Evolutionary conservation across 2,329 filamentous ascomycete species (phyloP).

Genomic region (Kalmusia sp.): DNA sequence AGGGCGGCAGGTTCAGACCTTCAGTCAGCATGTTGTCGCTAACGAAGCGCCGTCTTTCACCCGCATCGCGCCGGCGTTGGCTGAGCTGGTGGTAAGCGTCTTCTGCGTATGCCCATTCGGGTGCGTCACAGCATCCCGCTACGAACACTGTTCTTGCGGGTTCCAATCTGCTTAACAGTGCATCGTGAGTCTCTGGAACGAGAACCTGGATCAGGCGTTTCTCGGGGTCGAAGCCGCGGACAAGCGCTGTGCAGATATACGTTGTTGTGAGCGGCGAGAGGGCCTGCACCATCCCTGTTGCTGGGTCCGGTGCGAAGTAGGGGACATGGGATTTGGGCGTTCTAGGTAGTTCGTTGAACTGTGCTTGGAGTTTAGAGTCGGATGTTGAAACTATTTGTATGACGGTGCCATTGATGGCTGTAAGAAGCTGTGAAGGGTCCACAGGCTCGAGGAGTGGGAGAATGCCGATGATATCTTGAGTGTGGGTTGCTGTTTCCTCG

Average conservation of each 20-base stretch:
- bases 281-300: constrained; percentile 51
- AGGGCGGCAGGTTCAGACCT: constrained; percentile 18
- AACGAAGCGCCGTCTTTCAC: constrained; percentile 8
- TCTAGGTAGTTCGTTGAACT: constrained; percentile 41
- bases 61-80: not conserved
- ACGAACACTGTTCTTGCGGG: constrained; percentile 41
- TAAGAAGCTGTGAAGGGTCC: constrained; percentile 63
- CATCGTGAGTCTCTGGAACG: constrained; percentile 61
- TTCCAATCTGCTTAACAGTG: constrained; percentile 23
- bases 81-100: constrained; percentile 24
- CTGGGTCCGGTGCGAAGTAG: constrained; percentile 60
- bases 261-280: constrained; percentile 67
- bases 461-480: constrained; percentile 65
- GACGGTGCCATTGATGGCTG: constrained; percentile 74
- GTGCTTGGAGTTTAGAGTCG: constrained; percentile 40
- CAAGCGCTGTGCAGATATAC: constrained; percentile 69
- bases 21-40: constrained; percentile 16
- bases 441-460: constrained; percentile 72
- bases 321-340: constrained; percentile 65
- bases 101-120: constrained; percentile 46
- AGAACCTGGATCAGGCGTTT: constrained; percentile 67
- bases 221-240: constrained; percentile 71
- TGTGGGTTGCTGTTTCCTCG: constrained; percentile 53
- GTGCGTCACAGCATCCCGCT: constrained; percentile 38
- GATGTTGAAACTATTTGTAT: constrained; percentile 71